Conservation (phyloP, 2,329 filamentous ascomycete species). For the Fusarium sublunatum region DNA sequence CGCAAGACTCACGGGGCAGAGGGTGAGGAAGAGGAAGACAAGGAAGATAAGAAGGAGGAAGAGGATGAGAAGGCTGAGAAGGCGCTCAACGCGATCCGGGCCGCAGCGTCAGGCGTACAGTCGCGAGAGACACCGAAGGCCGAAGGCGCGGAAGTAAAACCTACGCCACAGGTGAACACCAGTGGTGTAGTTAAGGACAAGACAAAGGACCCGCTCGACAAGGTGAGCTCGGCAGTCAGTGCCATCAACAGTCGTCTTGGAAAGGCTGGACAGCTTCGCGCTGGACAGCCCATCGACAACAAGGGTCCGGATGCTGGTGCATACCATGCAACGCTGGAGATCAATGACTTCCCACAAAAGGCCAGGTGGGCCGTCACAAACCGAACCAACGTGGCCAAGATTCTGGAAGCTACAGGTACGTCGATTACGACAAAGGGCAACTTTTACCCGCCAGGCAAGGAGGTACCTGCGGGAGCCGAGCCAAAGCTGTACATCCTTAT, state of each 20-base stretch:
- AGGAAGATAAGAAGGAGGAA: conserved; percentile 79
- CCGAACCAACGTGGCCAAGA: conserved; percentile 97
- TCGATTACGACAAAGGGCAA: conserved; percentile 98
- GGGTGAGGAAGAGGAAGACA: conserved; percentile 83
- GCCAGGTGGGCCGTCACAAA: conserved; percentile 99
- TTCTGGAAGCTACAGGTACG: conserved; percentile 91
- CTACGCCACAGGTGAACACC: conserved; percentile 59
- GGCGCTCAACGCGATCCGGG: conserved; percentile 72
- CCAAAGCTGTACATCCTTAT: conserved; percentile 99
- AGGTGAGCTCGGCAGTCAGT: conserved; percentile 88
- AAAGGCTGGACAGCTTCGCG: conserved; percentile 87
- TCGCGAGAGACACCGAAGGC: conserved; percentile 63
- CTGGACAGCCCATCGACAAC: conserved; percentile 96
- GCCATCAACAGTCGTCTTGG: conserved; percentile 92
- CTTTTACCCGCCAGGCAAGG: conserved; percentile 86
- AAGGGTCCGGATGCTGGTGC: conserved; percentile 97
- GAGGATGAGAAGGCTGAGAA: conserved; percentile 66
- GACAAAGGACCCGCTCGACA: conserved; percentile 79
- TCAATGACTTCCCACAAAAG: conserved; percentile 99
- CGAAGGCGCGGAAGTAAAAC: conserved; percentile 53
- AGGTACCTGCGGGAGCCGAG: conserved; percentile 77
- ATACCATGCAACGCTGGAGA: conserved; percentile 96
- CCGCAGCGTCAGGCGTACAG: conserved; percentile 68
- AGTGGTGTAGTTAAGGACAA: conserved; percentile 67
- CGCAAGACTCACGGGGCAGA: conserved; percentile 91